A percentile compares a stretch with the other conserved stretches of the same genome.
These are phyloP conservation scores for Taphrina confusa DNA, from an alignment of 1,139 yeast genomes.

Conservation along the genomic window DNA sequence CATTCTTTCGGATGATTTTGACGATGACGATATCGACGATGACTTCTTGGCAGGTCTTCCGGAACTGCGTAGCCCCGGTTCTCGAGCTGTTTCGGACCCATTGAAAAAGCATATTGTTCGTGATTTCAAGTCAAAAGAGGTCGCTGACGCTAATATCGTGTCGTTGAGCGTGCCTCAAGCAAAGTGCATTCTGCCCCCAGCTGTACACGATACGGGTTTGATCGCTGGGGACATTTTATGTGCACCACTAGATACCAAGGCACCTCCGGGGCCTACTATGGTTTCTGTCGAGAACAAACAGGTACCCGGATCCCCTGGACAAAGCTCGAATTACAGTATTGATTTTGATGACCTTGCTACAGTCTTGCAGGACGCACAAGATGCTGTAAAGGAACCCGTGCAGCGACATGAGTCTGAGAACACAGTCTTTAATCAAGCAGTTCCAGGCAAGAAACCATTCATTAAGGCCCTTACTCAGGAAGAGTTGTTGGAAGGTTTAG, in stretches of 20 bases:
- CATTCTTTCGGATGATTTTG: constrained; percentile 18
- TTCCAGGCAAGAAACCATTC: neutral
- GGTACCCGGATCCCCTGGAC: constrained; percentile 1
- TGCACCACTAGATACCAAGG: no score
- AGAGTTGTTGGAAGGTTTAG: constrained; percentile 21
- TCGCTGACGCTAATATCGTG: no score
- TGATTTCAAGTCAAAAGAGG: no score
- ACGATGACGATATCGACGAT: constrained; percentile 17
- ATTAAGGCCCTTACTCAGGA: neutral
- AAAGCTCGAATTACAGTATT: constrained; percentile 13
- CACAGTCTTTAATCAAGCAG: neutral
- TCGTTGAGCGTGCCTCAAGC: no score
- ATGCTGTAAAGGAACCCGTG: neutral
- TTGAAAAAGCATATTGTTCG: no score
- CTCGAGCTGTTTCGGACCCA: no score
- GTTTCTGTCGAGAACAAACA: no score
- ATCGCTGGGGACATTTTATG: no score
- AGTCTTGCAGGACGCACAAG: neutral
- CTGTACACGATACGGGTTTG: no score
- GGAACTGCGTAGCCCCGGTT: no score
- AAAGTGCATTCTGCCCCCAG: no score
- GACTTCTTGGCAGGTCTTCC: neutral
- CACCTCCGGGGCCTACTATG: no score
- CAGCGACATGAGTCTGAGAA: neutral
- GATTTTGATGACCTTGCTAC: constrained; percentile 5